Conservation (phyloP, 2,329 filamentous ascomycete genomes). For the Dichotomopilus funicola region DNA sequence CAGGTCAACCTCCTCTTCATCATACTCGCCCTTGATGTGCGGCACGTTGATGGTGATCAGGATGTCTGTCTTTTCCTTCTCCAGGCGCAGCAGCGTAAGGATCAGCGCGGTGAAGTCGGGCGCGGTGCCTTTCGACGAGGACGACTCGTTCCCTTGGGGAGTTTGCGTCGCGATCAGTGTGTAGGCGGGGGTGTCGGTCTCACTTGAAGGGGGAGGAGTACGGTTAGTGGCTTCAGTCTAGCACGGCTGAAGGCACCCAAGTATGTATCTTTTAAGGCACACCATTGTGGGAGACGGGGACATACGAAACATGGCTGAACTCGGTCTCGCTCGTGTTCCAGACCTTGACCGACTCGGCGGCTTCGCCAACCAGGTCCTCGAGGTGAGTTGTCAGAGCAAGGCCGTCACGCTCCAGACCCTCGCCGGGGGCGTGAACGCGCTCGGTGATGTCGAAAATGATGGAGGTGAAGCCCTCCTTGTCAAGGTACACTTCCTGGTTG, state of each 20-base stretch:
- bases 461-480: conserved; percentile 73
- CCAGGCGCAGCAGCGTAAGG: conserved; percentile 69
- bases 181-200: conserved; percentile 48
- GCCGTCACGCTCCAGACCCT: conserved; percentile 57
- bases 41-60: conserved; percentile 85
- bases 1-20: conserved; percentile 64
- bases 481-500: conserved; percentile 90
- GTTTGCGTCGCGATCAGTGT: conserved; percentile 64
- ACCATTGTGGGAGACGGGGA: background rate
- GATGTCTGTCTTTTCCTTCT: conserved; percentile 70
- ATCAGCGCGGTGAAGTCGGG: conserved; percentile 68
- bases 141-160: conserved; percentile 30
- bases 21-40: conserved; percentile 67
- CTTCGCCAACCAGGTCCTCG: conserved; percentile 60
- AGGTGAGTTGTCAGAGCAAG: conserved; percentile 63
- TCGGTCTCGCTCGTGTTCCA: conserved; percentile 58
- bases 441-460: conserved; percentile 89
- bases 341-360: conserved; percentile 57
- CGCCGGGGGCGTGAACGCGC: conserved; percentile 53
- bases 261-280: background rate
- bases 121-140: conserved; percentile 30
- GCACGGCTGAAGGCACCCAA: too few species aligned
- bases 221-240: too few species aligned
- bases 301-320: conserved; percentile 50
- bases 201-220: too few species aligned